Conservation (phyloP, 805 yeast genomes). For the Barnettozyma pratensis region DNA sequence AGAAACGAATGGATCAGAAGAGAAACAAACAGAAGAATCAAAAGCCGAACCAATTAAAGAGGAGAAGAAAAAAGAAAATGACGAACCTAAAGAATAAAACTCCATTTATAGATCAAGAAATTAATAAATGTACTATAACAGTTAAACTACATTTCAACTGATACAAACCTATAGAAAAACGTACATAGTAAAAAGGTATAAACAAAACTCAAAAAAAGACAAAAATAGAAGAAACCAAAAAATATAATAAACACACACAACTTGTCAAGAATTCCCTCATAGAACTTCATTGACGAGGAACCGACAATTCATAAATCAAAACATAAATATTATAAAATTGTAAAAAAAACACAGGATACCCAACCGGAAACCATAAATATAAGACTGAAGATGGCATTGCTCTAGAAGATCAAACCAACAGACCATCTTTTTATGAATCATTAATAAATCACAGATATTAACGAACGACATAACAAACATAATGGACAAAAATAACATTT, state of each 20-base stretch:
- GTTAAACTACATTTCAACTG: too few species aligned
- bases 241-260: background rate
- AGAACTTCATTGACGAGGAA: too few species aligned
- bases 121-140: too few species aligned
- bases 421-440: too few species aligned
- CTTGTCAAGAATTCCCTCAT: too few species aligned
- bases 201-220: background rate
- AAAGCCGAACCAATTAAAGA: constrained; percentile 12
- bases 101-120: too few species aligned
- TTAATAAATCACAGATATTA: too few species aligned
- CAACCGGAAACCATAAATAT: background rate
- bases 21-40: background rate
- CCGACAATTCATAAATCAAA: background rate
- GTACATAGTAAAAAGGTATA: background rate
- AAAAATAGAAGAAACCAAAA: background rate
- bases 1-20: background rate
- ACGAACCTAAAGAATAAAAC: background rate
- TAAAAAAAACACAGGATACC: background rate
- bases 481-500: too few species aligned
- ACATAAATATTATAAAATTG: too few species aligned
- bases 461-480: too few species aligned
- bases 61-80: background rate
- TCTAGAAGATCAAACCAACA: background rate
- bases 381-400: background rate
- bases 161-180: background rate